Evolutionary conservation across 305 asterid genomes (phyloP).

Genomic region (Fraxinus angustifolia): DNA sequence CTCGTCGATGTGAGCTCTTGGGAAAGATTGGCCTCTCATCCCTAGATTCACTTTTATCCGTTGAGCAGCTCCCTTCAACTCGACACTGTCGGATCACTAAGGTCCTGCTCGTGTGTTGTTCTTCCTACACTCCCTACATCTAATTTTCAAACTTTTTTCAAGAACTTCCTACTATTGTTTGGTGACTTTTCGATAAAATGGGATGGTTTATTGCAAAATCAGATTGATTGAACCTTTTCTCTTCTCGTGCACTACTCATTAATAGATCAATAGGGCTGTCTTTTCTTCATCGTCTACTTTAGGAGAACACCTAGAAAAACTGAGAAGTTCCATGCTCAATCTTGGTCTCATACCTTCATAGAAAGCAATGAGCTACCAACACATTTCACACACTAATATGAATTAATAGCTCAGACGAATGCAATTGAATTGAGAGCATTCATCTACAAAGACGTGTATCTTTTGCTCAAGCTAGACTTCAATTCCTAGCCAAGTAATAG

Average conservation of each 20-base stretch:
- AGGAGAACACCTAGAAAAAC: neutral
- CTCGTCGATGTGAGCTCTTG: too few relatives aligned
- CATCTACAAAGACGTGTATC: neutral
- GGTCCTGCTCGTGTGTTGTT: too few relatives aligned
- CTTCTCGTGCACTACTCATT: too few relatives aligned
- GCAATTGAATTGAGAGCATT: neutral
- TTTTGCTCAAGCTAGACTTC: neutral
- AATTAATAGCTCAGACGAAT: neutral
- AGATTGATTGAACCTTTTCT: neutral
- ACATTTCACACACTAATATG: neutral
- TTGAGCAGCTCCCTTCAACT: too few relatives aligned
- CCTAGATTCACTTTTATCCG: too few relatives aligned
- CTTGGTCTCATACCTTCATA: neutral
- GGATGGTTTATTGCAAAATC: neutral
- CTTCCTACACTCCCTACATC: too few relatives aligned
- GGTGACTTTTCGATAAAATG: neutral
- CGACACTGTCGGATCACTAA: too few relatives aligned
- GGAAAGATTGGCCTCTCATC: too few relatives aligned
- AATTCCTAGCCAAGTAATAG: slow-evolving; percentile 7
- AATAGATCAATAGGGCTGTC: too few relatives aligned
- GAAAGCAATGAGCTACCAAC: neutral
- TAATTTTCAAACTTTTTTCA: too few relatives aligned
- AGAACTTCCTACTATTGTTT: neutral
- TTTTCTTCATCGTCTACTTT: too few relatives aligned
- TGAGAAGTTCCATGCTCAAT: neutral